A percentile compares a stretch with the other conserved stretches of the same genome.
These are phyloP conservation scores for Eucalyptus erythrocorys DNA, from an alignment of 345 rosid species.

Conservation along the genomic window DNA sequence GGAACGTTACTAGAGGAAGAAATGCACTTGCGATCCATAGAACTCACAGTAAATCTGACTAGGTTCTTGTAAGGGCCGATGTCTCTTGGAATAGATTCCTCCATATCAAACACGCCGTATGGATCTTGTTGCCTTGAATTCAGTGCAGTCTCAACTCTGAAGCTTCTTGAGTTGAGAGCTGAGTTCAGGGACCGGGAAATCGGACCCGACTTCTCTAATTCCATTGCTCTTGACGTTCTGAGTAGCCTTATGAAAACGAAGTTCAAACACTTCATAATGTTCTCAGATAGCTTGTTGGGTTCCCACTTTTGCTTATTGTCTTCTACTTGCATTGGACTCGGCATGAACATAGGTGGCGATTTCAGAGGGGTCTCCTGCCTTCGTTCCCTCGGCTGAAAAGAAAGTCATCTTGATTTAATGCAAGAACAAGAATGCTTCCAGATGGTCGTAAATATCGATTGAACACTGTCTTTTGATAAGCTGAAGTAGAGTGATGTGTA, in stretches of 20 bases:
- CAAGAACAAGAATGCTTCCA: neutral
- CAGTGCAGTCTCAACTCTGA: conserved; percentile 41
- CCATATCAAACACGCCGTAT: conserved; percentile 58
- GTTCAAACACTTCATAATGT: conserved; percentile 72
- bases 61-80: conserved; percentile 88
- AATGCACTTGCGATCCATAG: conserved; percentile 80
- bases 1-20: conserved; percentile 71
- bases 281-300: conserved; percentile 84
- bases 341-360: conserved; percentile 36
- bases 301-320: conserved; percentile 59
- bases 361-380: conserved; percentile 27
- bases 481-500: neutral
- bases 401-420: neutral
- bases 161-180: conserved; percentile 56
- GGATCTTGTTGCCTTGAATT: conserved; percentile 85
- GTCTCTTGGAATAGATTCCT: conserved; percentile 77
- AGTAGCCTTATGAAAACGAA: conserved; percentile 69
- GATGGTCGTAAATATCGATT: neutral
- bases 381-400: conserved; percentile 51
- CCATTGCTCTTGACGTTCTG: conserved; percentile 76
- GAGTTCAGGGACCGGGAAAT: conserved; percentile 41
- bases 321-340: conserved; percentile 38
- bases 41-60: conserved; percentile 65
- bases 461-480: neutral
- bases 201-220: conserved; percentile 61